Conservation (phyloP, 2,329 filamentous ascomycete genomes). For the Calonectria montana region DNA sequence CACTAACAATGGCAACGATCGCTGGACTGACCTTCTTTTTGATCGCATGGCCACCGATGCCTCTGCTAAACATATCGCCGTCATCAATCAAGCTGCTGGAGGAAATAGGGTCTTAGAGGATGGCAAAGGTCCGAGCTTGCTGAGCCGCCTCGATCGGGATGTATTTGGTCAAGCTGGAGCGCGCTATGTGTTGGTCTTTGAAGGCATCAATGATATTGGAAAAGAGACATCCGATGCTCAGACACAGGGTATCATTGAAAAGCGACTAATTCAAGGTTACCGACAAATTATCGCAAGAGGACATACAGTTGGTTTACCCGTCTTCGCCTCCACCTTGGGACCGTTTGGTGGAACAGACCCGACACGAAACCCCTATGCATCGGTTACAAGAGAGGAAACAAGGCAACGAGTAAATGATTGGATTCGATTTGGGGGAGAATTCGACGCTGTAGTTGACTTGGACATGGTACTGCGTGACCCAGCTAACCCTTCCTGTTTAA, state of each 20-base stretch:
- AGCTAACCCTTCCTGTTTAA: not conserved
- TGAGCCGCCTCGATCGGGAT: conserved; percentile 1
- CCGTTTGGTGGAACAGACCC: not conserved
- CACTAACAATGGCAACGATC: conserved; percentile 4
- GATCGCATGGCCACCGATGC: conserved; percentile 20
- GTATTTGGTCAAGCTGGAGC: not conserved
- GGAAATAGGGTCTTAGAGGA: not conserved
- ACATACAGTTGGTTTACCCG: not conserved
- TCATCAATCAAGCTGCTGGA: conserved; percentile 1
- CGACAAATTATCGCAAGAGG: not conserved
- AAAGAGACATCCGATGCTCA: not conserved
- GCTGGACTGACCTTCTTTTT: conserved; percentile 6
- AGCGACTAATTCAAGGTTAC: not conserved
- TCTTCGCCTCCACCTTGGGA: not conserved
- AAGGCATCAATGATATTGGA: conserved; percentile 12
- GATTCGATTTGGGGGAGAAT: not conserved
- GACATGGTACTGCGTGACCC: not conserved
- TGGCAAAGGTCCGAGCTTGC: not conserved
- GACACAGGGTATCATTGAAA: not conserved
- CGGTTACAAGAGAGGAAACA: not conserved
- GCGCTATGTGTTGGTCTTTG: not conserved
- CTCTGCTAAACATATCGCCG: not conserved
- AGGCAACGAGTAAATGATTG: not conserved
- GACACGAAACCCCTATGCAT: not conserved
- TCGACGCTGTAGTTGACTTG: not conserved